These are phyloP conservation scores for Wickerhamomyces hampshirensis DNA, from an alignment of 805 yeast genomes.

Conservation along the genomic window DNA sequence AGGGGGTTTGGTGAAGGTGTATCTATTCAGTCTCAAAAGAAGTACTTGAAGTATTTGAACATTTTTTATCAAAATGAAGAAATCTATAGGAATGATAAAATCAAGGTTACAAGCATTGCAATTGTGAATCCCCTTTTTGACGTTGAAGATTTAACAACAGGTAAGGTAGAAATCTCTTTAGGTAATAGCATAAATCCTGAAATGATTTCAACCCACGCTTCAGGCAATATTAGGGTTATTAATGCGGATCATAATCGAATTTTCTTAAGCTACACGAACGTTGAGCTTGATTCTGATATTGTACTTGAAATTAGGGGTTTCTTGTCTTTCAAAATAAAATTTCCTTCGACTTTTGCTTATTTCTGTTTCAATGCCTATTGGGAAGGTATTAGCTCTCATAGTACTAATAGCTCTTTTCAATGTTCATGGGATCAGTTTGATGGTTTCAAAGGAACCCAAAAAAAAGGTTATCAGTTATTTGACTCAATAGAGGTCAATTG, in stretches of 20 bases:
- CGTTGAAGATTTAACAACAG: too few species aligned
- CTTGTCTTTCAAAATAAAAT: neutral
- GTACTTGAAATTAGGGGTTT: slow-evolving; percentile 3
- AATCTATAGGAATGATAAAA: too few species aligned
- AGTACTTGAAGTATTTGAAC: slow-evolving; percentile 55
- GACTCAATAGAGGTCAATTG: slow-evolving; percentile 27
- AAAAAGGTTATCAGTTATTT: slow-evolving; percentile 49
- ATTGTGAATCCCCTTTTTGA: slow-evolving; percentile 1
- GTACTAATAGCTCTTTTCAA: too few species aligned
- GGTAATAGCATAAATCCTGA: too few species aligned
- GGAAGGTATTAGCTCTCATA: too few species aligned
- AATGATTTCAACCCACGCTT: too few species aligned
- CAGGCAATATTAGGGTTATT: too few species aligned
- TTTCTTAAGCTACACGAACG: too few species aligned
- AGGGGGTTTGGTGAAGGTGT: slow-evolving; percentile 58
- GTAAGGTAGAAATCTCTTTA: too few species aligned
- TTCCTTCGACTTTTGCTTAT: slow-evolving; percentile 22
- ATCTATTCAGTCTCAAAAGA: slow-evolving; percentile 61
- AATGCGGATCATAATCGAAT: too few species aligned
- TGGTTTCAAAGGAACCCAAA: slow-evolving; percentile 60
- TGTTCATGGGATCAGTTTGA: slow-evolving; percentile 51
- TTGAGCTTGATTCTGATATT: too few species aligned
- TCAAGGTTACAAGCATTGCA: neutral
- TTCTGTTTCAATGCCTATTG: slow-evolving; percentile 42
- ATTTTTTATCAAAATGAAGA: too few species aligned